A percentile compares a stretch with the other conserved stretches of the same genome.
phyloP scores from a whole-genome alignment of 164 flowering plant genomes.

The Sextonia rubra region DNA sequence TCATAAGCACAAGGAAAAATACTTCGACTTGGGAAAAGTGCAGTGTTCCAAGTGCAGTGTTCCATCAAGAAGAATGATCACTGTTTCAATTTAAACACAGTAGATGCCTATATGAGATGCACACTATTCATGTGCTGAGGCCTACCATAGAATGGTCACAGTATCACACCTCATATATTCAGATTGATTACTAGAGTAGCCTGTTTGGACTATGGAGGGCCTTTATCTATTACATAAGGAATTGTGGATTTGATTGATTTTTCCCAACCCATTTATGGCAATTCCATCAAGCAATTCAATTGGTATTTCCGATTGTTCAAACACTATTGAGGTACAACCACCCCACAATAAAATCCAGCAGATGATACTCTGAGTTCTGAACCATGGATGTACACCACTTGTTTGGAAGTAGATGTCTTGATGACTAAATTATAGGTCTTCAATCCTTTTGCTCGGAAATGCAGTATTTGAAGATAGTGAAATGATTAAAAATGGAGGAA shows the following conservation, averaged over 20 bases:
- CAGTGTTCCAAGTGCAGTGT: too few relatives aligned
- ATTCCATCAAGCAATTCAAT: background rate
- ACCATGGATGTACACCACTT: too few relatives aligned
- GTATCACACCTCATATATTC: background rate
- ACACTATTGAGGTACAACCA: background rate
- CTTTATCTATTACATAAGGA: background rate
- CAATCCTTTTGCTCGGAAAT: background rate
- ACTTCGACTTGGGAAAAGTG: background rate
- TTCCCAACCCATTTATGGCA: background rate
- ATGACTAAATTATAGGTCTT: too few relatives aligned
- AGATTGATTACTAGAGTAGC: too few relatives aligned
- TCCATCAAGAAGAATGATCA: background rate
- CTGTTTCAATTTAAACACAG: background rate
- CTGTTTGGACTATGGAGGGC: background rate
- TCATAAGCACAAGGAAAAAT: background rate
- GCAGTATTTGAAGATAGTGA: background rate
- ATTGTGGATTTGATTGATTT: background rate
- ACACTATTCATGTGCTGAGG: background rate
- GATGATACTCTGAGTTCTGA: too few relatives aligned
- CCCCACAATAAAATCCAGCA: background rate
- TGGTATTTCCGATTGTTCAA: background rate
- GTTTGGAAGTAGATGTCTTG: too few relatives aligned
- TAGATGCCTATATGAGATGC: background rate
- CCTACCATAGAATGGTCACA: background rate
- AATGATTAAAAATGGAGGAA: slow-evolving; percentile 10